Base-by-base conservation (phyloP, 768 basidiomycete species). In the Dioszegia crocea region DNA sequence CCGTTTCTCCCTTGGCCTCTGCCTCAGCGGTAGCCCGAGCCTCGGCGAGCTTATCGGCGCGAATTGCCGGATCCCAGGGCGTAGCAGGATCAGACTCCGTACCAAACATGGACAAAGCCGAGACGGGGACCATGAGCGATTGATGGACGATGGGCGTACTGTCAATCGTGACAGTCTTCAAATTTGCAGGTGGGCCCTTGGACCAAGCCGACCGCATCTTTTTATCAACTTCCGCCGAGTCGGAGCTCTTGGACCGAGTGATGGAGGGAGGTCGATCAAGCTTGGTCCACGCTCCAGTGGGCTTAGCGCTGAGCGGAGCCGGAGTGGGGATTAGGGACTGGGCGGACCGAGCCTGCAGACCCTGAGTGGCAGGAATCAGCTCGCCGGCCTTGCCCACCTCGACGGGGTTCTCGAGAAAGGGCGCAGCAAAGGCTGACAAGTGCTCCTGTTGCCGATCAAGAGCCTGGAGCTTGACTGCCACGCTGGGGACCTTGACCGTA, bases 31-130 rank as follows among this genome's bases (percentile, higher is more conserved):
- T 4, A 4, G 40, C 41, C 26, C 11, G 26, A 12, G 31, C 33
- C 14, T 57, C 36, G 17, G 56, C 56, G 30, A 48, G 17, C 27
- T 27, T 33, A 16, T 17, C 16, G 14, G 56, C 56, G n/a, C 27
- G 45, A 2, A 57, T 10, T 12, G 56, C 56, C 10, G 56, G 56
- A 43, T 73, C 69, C 59, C 61, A 74, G 0, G 72, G 69, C 16
- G 69, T 66, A n/a, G 72, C 72, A 4, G 72, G 72, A 46, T 74
- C 72, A 19, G 72, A 74, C 12, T 71, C 72, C 1, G 67, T 71
- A 3, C 61, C 65, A 41, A 61, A 68, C 27, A 60, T 51, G 4
- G 68, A 68, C 5, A 56, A 9, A 1, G 72, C 67, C 14, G 71
- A 67, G 3, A 64, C 45, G 23, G 71, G 68, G 4, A 64, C 61